Conservation (phyloP, 805 yeast species). For the Lipomyces chichibuensis region DNA sequence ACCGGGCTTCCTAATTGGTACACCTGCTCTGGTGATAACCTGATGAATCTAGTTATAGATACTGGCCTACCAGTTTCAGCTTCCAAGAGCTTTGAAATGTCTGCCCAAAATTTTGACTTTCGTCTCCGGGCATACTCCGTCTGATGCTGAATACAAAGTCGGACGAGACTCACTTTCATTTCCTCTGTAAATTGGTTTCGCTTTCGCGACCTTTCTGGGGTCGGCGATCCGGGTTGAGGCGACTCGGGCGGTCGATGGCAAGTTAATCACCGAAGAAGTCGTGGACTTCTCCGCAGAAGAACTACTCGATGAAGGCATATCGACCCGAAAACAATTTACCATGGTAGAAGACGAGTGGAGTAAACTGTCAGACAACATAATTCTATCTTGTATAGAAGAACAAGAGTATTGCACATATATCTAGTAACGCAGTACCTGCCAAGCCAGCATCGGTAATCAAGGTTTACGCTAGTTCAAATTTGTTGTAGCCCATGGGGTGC, state of each 20-base stretch:
- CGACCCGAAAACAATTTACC: not conserved
- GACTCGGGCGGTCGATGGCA: not conserved
- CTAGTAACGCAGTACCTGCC: not conserved
- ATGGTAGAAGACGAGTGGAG: not conserved
- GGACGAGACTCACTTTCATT: not conserved
- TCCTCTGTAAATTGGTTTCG: not conserved
- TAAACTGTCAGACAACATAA: not conserved
- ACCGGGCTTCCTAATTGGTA: slow-evolving; percentile 3
- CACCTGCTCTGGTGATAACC: not conserved
- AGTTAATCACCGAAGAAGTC: not conserved
- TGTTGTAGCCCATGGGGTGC: too few relatives aligned
- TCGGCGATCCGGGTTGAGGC: not conserved
- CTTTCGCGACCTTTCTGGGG: not conserved
- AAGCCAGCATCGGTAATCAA: not conserved
- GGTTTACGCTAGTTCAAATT: not conserved
- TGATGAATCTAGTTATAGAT: not conserved
- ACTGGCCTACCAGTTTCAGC: not conserved
- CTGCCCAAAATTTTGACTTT: not conserved
- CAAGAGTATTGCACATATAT: not conserved
- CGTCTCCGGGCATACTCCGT: not conserved
- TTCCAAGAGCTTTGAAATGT: not conserved
- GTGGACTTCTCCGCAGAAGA: not conserved
- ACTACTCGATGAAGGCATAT: not conserved
- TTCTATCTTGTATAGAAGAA: not conserved
- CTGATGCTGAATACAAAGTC: not conserved